Evolutionary conservation across 176 grass and related monocot species (phyloP), one percentile per base, ranked within the genome.

Genomic region (Typha latifolia): DNA sequence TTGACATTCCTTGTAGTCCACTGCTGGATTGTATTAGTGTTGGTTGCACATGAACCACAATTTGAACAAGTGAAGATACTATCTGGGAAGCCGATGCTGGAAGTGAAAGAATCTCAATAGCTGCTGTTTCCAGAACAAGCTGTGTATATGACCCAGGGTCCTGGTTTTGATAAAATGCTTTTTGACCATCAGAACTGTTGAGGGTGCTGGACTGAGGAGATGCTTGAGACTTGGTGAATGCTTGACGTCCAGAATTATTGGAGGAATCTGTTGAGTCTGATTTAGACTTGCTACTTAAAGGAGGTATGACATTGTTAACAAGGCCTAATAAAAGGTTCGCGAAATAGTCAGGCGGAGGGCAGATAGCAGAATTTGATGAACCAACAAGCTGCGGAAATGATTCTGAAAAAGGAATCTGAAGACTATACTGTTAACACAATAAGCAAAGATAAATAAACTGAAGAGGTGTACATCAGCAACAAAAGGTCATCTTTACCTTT

Each of bases 81-180:
- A 93, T 89, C 72, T 90, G 89, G 75, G 82, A 78, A 73, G 83
- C 70, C 61, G 83, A 70, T 31, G 78, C 85, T 77, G 85, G 74
- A 80, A 93, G 85, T 69, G 94, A 92, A 20, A 93, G 94, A 75
- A 99, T 97, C 75, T 99, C 89, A 76, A 99, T 93, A 67, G 78
- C 89, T 59, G 94, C 94, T 72, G 94, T 99, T 93, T 90, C 94
- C 64, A 99, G 77, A 69, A 99, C 85, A 73, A 99, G 88, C 62
- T 99, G 94, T 5, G 94, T 93, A 77, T 99, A 92, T 19, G 89
- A 93, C 12, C 94, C 94, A 78, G 94, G 94, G 75, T 99, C 94
- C 78, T 99, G 94, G 68, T 90, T 92, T 73, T 99, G 89, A 82
- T 90, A 99, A 81, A 99, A 99, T 75, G 94, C 89, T 71, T 81